Evolutionary conservation across 2,329 filamentous ascomycete genomes (phyloP).

Genomic region (Diplodia intermedia): DNA sequence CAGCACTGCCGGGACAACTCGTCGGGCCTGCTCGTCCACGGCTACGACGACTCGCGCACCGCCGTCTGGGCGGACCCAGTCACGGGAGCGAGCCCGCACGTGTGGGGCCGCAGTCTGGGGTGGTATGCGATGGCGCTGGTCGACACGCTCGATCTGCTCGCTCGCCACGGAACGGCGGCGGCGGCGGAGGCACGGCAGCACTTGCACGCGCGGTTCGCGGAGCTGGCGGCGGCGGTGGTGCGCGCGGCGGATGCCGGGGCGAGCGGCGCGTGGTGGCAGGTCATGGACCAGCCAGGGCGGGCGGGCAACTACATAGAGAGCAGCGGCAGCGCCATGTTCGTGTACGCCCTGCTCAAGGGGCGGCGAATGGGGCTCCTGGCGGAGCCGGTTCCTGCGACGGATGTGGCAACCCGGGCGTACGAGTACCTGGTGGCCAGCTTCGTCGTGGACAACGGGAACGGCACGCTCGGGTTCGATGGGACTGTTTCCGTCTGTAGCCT

Average conservation of each 20-base stretch:
- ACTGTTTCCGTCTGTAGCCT: conserved; percentile 43
- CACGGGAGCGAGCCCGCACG: conserved; percentile 46
- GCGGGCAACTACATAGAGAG: conserved; percentile 67
- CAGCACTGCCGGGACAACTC: conserved; percentile 44
- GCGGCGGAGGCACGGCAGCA: conserved; percentile 30
- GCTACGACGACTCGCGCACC: conserved; percentile 45
- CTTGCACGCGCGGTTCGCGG: conserved; percentile 27
- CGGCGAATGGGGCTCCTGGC: conserved; percentile 42
- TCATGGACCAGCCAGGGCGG: conserved; percentile 57
- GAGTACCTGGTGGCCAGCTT: conserved; percentile 54
- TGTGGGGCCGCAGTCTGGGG: conserved; percentile 48
- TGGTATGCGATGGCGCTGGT: conserved; percentile 52
- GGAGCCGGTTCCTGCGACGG: conserved; percentile 38
- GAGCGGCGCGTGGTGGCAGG: conserved; percentile 63
- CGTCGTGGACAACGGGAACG: conserved; percentile 53
- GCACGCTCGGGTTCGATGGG: conserved; percentile 43
- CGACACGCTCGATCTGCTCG: conserved; percentile 57
- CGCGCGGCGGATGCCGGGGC: conserved; percentile 48
- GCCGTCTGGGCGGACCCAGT: conserved; percentile 47
- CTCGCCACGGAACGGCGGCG: conserved; percentile 43
- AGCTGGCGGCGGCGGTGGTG: conserved; percentile 52
- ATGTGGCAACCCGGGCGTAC: conserved; percentile 54
- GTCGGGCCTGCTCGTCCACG: conserved; percentile 45
- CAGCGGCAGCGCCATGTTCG: conserved; percentile 62
- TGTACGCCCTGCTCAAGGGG: conserved; percentile 47